These are phyloP conservation scores for Tagetes patula DNA, from an alignment of 129 eudicot genomes.

Conservation along the genomic window DNA sequence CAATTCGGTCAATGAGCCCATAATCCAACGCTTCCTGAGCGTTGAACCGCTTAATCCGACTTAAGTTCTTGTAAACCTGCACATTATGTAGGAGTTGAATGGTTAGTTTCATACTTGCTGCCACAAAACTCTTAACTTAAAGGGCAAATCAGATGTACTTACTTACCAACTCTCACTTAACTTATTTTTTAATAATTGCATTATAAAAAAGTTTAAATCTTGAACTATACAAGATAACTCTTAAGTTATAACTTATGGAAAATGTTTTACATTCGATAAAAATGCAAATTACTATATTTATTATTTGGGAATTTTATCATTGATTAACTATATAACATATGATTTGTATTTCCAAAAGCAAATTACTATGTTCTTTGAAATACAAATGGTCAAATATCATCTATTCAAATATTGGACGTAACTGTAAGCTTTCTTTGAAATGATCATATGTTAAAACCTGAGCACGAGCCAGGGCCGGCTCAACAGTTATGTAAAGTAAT, in stretches of 20 bases:
- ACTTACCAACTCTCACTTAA: neutral
- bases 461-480: conserved; percentile 45
- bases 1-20: conserved; percentile 69
- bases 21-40: conserved; percentile 77
- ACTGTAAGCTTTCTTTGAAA: conserved; percentile 11
- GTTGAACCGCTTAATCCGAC: conserved; percentile 47
- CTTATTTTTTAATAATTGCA: neutral
- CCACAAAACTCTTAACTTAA: neutral
- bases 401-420: conserved; percentile 19
- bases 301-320: neutral
- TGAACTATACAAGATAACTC: neutral
- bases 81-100: conserved; percentile 5
- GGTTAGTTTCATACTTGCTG: neutral
- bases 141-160: neutral
- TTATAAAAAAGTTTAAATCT: neutral
- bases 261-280: neutral
- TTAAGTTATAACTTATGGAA: neutral
- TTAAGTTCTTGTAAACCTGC: conserved; percentile 64
- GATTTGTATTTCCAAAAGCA: conserved; percentile 29
- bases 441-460: conserved; percentile 52
- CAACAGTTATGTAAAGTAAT: too few species aligned
- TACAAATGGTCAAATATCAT: conserved; percentile 41
- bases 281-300: neutral
- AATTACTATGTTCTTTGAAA: neutral
- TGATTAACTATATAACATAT: neutral